Conservation (phyloP, 257 asterid genomes). For the Verbascum thapsus region DNA sequence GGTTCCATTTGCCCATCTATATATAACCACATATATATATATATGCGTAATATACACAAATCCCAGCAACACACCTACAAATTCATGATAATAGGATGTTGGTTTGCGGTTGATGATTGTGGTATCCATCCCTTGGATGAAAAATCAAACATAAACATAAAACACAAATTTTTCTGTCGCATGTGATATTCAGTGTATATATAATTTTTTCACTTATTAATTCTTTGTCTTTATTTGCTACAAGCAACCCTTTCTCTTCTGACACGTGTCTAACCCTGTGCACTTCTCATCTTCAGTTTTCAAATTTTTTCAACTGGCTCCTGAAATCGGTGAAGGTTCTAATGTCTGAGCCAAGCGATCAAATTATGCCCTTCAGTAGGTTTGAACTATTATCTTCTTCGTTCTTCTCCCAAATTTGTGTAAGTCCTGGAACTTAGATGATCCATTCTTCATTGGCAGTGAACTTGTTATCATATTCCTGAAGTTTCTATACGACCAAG, state of each 20-base stretch:
- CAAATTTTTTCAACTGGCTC: conserved; percentile 99
- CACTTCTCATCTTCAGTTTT: conserved; percentile 62
- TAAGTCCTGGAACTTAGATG: conserved; percentile 27
- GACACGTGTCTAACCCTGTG: conserved; percentile 20
- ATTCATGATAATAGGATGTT: conserved; percentile 15
- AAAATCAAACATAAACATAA: not conserved
- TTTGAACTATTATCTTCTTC: conserved; percentile 42
- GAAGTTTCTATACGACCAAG: conserved; percentile 88
- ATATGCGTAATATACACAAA: not conserved
- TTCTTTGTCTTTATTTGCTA: conserved; percentile 22
- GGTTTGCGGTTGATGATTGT: conserved; percentile 19
- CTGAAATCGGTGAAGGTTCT: conserved; percentile 83
- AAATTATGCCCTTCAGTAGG: conserved; percentile 91
- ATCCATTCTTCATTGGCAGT: conserved; percentile 50
- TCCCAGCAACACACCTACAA: conserved; percentile 8
- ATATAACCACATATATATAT: too few species aligned
- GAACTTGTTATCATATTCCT: conserved; percentile 89
- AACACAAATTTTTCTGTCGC: not conserved
- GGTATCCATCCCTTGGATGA: conserved; percentile 15
- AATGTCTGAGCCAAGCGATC: conserved; percentile 95
- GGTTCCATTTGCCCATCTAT: too few species aligned
- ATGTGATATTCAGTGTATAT: conserved; percentile 6
- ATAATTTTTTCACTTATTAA: conserved; percentile 7
- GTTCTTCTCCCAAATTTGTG: conserved; percentile 26
- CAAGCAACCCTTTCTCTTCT: conserved; percentile 18